These are phyloP conservation scores for Stylosanthes scabra DNA, from an alignment of 331 rosid genomes.

Conservation along the genomic window DNA sequence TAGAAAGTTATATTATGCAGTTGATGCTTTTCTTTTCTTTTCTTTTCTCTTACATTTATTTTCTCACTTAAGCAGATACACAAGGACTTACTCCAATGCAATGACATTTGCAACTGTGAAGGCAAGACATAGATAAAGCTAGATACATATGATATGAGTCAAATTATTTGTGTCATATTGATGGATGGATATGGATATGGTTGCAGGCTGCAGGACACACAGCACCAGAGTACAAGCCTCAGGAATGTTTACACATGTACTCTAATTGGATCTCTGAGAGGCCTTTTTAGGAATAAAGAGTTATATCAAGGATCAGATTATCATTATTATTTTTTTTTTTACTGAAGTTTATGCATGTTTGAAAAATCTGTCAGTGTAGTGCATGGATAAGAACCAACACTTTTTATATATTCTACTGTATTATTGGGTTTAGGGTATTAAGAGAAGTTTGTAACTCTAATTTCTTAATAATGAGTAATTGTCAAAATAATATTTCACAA, in stretches of 20 bases:
- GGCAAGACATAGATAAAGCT: conserved; percentile 48
- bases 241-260: conserved; percentile 55
- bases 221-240: conserved; percentile 55
- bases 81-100: conserved; percentile 59
- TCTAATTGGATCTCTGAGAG: conserved; percentile 51
- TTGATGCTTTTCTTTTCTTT: neutral
- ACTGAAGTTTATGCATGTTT: too few relatives aligned
- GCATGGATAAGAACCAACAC: too few relatives aligned
- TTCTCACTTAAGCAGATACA: conserved; percentile 41
- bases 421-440: too few relatives aligned
- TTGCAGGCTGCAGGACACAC: conserved; percentile 75
- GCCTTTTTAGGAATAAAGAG: conserved; percentile 30
- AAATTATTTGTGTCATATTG: neutral
- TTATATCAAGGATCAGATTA: too few relatives aligned
- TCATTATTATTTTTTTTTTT: too few relatives aligned
- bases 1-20: neutral
- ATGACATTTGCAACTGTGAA: conserved; percentile 84
- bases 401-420: too few relatives aligned
- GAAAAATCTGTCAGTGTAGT: too few relatives aligned
- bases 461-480: too few relatives aligned
- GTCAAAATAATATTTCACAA: too few relatives aligned
- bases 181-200: neutral
- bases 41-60: neutral
- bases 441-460: too few relatives aligned
- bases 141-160: too few relatives aligned